Evolutionary conservation across 139 green algal genomes (phyloP).

Genomic region (Eudorina sp.): DNA sequence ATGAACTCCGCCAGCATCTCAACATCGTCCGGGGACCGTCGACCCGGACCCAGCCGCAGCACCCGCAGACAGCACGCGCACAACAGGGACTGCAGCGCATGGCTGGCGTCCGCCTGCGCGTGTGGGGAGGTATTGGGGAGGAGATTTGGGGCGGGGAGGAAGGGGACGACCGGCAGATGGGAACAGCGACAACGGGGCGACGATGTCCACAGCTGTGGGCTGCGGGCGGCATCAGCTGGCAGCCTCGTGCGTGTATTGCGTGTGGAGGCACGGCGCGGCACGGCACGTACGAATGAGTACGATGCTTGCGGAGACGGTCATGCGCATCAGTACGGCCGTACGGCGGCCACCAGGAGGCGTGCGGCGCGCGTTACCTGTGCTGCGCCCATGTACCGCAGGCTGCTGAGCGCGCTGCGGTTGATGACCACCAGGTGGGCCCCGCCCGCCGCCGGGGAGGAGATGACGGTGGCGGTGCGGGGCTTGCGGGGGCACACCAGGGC

Average conservation of each 20-base stretch:
- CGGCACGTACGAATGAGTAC: no score
- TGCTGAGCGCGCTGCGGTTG: slow-evolving; percentile 12
- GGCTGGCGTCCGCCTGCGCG: not conserved
- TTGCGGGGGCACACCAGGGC: slow-evolving; percentile 19
- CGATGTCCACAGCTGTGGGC: no score
- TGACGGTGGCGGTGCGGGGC: slow-evolving; percentile 9
- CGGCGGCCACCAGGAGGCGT: no score
- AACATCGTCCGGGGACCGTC: slow-evolving; percentile 47
- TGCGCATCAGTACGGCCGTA: no score
- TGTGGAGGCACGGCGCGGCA: no score
- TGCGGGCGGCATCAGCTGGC: no score
- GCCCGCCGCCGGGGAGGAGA: not conserved
- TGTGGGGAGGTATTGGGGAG: no score
- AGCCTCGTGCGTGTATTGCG: no score
- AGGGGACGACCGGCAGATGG: no score
- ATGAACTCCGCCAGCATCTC: slow-evolving; percentile 52
- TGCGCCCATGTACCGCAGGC: slow-evolving; percentile 1
- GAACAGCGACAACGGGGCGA: no score
- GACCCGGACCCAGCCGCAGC: slow-evolving; percentile 36
- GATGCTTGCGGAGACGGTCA: no score
- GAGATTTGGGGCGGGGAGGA: no score
- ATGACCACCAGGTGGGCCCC: slow-evolving; percentile 28
- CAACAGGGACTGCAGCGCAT: slow-evolving; percentile 47
- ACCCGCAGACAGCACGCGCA: slow-evolving; percentile 43
- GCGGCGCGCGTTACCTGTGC: not conserved